Base-by-base conservation (phyloP, 1,139 yeast species). In the Scheffersomyces segobiensis region DNA sequence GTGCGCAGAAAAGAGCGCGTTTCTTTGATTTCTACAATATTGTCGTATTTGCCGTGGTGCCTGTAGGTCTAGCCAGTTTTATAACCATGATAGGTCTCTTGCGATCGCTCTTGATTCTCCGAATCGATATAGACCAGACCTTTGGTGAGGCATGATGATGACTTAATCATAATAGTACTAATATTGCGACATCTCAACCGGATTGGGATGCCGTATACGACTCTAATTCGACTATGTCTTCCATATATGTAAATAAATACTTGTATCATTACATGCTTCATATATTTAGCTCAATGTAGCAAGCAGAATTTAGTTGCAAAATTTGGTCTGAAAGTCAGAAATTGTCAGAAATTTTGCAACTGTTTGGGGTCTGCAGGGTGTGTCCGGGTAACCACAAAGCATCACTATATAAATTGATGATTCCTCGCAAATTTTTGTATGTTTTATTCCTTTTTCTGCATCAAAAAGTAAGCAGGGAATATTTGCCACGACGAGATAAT, bases 41-140 rank as follows among this genome's bases (percentile, higher is more conserved):
- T 54, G 93, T 91, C 1, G 98, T 95, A 0, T 95, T 91, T 78
- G 98, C 98, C 1, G 98, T 95, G 56, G 97, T 95, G 5, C 99
- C 99, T 0, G 93, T 95, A 24, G 99, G 99, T 0, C 68, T 95
- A 60, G 98, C 99, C 3, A 91, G 98, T 66, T 95, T 95, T 67
- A 75, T 93, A 32, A 93, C 98, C 5, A 92, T 93, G 97, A 79
- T 93, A 39, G 96, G 93, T 0, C 75, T 93, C 54, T 75, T 93
- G 42, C 77, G 98, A 62, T 85, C 92, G 56, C 73, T 93, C 55
- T 79, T 93, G 65, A 90, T 93, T 49, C 79, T 92, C 54, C 81
- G 97, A 59, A 76, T 91, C 58, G 97, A 90, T 66, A 80, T 89
- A 19, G 91, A 87, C 55, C 73, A 71, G 46, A 54, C 46, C 22